A percentile compares a stretch with the other conserved stretches of the same genome.
Conservation (phyloP, 345 rosid species). For the Linum trigynum region DNA sequence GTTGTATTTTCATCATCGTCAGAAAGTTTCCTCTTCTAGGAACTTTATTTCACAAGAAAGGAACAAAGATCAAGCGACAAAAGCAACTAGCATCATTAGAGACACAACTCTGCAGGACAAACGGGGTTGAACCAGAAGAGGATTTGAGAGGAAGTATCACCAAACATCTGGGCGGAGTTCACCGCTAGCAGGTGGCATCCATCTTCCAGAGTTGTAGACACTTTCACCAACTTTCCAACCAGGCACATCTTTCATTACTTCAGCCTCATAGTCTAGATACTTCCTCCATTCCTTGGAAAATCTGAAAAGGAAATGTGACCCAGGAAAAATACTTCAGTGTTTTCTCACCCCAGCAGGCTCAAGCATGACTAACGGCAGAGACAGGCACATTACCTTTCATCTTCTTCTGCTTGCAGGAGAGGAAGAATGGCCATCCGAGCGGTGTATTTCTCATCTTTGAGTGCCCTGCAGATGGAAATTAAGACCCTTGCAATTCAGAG, state of each 20-base stretch:
- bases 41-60: slow-evolving; percentile 12
- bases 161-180: slow-evolving; percentile 98
- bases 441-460: slow-evolving; percentile 91
- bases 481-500: too few relatives aligned
- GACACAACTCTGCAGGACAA: neutral
- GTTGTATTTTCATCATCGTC: slow-evolving; percentile 4
- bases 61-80: slow-evolving; percentile 4
- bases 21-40: neutral
- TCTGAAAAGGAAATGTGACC: slow-evolving; percentile 25
- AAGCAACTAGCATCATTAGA: neutral
- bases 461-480: slow-evolving; percentile 46
- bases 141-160: slow-evolving; percentile 29
- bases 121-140: neutral
- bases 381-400: slow-evolving; percentile 54
- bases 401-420: slow-evolving; percentile 96
- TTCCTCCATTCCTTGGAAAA: slow-evolving; percentile 95
- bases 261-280: slow-evolving; percentile 92
- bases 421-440: slow-evolving; percentile 85
- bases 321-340: neutral
- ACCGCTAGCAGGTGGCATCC: slow-evolving; percentile 99
- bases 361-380: neutral
- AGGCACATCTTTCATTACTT: slow-evolving; percentile 97
- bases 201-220: slow-evolving; percentile 86
- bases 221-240: slow-evolving; percentile 98
- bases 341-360: neutral